Evolutionary conservation across 2,329 filamentous ascomycete species (phyloP).

Genomic region (Fusarium tuaranense): DNA sequence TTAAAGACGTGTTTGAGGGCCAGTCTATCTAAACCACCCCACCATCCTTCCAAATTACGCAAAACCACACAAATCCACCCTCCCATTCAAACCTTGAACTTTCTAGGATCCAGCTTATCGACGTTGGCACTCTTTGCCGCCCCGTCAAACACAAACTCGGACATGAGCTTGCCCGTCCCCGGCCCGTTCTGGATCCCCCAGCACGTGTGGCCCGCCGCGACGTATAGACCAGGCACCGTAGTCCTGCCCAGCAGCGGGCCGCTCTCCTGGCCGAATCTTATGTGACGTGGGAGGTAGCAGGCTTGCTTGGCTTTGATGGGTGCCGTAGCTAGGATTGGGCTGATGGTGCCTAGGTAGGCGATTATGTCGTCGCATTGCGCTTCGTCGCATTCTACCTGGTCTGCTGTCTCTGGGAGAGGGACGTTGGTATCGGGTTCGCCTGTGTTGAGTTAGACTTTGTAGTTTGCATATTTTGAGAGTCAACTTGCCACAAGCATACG

Average conservation of each 20-base stretch:
- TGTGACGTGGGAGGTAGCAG: slow-evolving; percentile 90
- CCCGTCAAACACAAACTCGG: slow-evolving; percentile 82
- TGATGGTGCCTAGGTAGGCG: slow-evolving; percentile 78
- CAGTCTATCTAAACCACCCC: background rate
- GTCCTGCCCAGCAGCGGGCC: slow-evolving; percentile 84
- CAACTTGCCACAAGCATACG: slow-evolving; percentile 85
- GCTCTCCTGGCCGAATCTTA: slow-evolving; percentile 67
- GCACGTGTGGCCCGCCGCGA: slow-evolving; percentile 93
- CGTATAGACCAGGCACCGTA: slow-evolving; percentile 76
- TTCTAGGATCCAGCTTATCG: slow-evolving; percentile 73
- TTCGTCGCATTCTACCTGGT: slow-evolving; percentile 81
- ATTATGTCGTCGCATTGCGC: slow-evolving; percentile 86
- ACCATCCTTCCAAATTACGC: background rate
- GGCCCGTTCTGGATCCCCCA: slow-evolving; percentile 99
- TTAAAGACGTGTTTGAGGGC: background rate
- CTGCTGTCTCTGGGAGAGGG: slow-evolving; percentile 80
- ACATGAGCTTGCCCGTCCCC: slow-evolving; percentile 84
- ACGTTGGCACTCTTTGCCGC: slow-evolving; percentile 75
- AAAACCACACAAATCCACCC: background rate
- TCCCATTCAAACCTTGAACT: slow-evolving; percentile 63
- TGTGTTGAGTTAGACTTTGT: slow-evolving; percentile 38
- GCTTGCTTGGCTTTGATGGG: slow-evolving; percentile 83
- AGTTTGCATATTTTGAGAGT: background rate
- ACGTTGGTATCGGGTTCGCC: slow-evolving; percentile 82
- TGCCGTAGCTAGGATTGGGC: slow-evolving; percentile 74